phyloP scores from a whole-genome alignment of 2,329 filamentous ascomycete species.

The Penicillium freii region DNA sequence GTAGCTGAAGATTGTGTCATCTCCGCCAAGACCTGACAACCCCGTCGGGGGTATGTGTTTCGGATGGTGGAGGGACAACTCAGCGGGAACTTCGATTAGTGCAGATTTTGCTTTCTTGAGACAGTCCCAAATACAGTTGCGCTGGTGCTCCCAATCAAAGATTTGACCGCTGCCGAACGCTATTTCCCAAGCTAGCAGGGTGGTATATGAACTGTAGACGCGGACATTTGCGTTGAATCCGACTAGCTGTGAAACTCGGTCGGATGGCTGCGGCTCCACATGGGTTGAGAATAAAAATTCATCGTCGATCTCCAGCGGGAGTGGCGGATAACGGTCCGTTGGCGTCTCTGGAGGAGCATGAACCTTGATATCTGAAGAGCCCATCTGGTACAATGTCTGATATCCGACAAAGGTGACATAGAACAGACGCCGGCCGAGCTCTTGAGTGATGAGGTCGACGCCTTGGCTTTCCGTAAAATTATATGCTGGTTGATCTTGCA shows the following conservation, averaged over 20 bases:
- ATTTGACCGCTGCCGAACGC: slow-evolving; percentile 76
- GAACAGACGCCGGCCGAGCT: slow-evolving; percentile 63
- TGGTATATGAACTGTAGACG: slow-evolving; percentile 77
- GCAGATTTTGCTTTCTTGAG: slow-evolving; percentile 68
- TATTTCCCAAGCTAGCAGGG: slow-evolving; percentile 74
- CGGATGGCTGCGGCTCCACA: slow-evolving; percentile 67
- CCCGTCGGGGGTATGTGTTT: slow-evolving; percentile 8
- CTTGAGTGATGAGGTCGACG: slow-evolving; percentile 42
- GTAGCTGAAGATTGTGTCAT: slow-evolving; percentile 22
- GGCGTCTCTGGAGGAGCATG: slow-evolving; percentile 74
- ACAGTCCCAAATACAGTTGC: slow-evolving; percentile 67
- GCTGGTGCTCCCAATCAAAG: slow-evolving; percentile 74
- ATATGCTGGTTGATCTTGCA: slow-evolving; percentile 21
- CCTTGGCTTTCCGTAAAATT: slow-evolving; percentile 17
- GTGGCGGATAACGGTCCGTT: slow-evolving; percentile 71
- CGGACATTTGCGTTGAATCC: slow-evolving; percentile 79
- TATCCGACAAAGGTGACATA: slow-evolving; percentile 78
- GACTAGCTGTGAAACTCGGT: slow-evolving; percentile 66
- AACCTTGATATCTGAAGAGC: slow-evolving; percentile 67
- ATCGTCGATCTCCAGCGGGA: slow-evolving; percentile 81
- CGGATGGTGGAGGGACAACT: slow-evolving; percentile 58
- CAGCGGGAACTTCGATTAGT: slow-evolving; percentile 65
- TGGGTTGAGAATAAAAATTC: slow-evolving; percentile 71
- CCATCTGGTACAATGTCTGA: slow-evolving; percentile 75
- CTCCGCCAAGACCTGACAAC: slow-evolving; percentile 13